Percentiles rank a stretch among this genome's conserved stretches.
phyloP scores from a whole-genome alignment of 2,329 filamentous ascomycete genomes.

The Ceratocystis smalleyi region DNA sequence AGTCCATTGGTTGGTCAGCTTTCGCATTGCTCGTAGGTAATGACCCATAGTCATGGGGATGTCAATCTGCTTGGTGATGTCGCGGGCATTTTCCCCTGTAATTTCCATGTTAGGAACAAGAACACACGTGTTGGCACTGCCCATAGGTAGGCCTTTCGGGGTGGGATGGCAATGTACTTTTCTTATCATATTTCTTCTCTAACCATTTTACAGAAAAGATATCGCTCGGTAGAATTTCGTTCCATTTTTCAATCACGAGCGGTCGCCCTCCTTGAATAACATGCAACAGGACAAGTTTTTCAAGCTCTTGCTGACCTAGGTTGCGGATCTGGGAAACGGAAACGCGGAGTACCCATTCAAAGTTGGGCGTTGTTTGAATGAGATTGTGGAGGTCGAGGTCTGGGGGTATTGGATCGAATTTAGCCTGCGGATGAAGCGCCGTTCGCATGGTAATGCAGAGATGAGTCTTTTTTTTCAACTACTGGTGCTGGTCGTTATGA shows the following conservation, averaged over 20 bases:
- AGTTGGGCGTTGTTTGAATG: constrained; percentile 66
- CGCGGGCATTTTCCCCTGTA: constrained; percentile 67
- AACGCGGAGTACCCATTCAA: constrained; percentile 72
- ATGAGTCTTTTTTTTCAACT: too few species aligned
- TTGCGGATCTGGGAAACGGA: constrained; percentile 62
- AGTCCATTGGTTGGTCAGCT: constrained; percentile 70
- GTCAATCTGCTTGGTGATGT: constrained; percentile 56
- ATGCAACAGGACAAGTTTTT: constrained; percentile 68
- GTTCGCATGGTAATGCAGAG: constrained; percentile 47
- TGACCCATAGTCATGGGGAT: constrained; percentile 78
- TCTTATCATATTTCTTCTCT: constrained; percentile 59
- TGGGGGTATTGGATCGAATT: constrained; percentile 81
- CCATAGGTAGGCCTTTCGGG: background rate
- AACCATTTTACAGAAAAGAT: constrained; percentile 75
- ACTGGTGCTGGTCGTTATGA: background rate
- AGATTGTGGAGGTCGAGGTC: constrained; percentile 63
- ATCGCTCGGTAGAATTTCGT: constrained; percentile 55
- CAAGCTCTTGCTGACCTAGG: constrained; percentile 64
- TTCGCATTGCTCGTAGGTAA: constrained; percentile 75
- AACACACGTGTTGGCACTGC: background rate
- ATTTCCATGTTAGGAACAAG: background rate
- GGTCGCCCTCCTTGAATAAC: constrained; percentile 77
- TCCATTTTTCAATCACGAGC: constrained; percentile 79
- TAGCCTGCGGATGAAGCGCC: constrained; percentile 61
- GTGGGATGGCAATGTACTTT: constrained; percentile 39